These are phyloP conservation scores for Pythium plurisporium DNA, from an alignment of 352 stramenopile species.

Conservation along the genomic window DNA sequence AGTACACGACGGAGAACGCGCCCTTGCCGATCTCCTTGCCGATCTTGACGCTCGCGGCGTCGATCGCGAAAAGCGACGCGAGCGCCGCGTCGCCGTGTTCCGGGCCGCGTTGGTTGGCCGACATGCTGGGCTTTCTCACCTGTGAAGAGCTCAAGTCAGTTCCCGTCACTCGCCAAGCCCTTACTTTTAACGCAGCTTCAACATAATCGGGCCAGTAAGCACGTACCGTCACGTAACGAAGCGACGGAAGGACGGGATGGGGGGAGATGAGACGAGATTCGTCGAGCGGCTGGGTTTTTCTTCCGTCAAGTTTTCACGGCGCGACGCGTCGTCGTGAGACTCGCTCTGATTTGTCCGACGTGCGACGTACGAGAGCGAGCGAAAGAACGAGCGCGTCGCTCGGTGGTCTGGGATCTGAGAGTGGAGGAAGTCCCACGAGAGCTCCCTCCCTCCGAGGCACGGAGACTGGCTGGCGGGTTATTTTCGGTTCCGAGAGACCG, in stretches of 20 bases:
- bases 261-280: too few relatives aligned
- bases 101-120: constrained; percentile 28
- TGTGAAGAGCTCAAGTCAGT: constrained; percentile 16
- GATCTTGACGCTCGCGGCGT: constrained; percentile 59
- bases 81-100: constrained; percentile 19
- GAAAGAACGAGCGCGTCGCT: neutral
- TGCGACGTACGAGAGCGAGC: too few relatives aligned
- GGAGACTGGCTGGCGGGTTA: neutral
- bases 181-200: constrained; percentile 15
- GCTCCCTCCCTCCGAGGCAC: neutral
- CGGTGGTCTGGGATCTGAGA: neutral
- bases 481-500: constrained; percentile 3
- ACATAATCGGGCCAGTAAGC: constrained; percentile 16
- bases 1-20: constrained; percentile 78
- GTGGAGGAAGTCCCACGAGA: neutral
- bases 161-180: constrained; percentile 7
- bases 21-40: constrained; percentile 81
- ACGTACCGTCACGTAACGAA: constrained; percentile 23
- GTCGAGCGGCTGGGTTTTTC: too few relatives aligned
- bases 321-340: neutral
- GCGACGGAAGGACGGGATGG: neutral
- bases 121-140: constrained; percentile 29
- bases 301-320: neutral
- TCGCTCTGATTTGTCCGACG: neutral
- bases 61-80: constrained; percentile 48